Conservation (phyloP, 2,329 filamentous ascomycete species). For the Colletotrichum paranaense region DNA sequence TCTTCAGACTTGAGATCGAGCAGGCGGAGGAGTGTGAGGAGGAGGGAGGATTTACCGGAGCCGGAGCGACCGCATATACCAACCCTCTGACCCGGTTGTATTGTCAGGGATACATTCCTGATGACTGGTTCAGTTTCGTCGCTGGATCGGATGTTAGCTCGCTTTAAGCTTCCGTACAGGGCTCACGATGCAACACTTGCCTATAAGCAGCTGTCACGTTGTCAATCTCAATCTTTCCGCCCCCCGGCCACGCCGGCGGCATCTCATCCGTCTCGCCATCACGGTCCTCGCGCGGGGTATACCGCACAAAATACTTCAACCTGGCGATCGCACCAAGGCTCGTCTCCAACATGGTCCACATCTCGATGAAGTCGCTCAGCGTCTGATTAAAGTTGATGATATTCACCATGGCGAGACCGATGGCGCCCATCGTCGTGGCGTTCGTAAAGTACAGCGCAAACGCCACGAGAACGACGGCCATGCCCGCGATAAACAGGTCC, state of each 20-base stretch:
- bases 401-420: constrained; percentile 44
- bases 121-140: constrained; percentile 35
- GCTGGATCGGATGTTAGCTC: constrained; percentile 35
- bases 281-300: constrained; percentile 43
- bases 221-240: constrained; percentile 42
- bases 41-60: constrained; percentile 62
- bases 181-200: constrained; percentile 50
- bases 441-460: constrained; percentile 50
- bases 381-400: constrained; percentile 44
- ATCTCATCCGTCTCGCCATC: constrained; percentile 11
- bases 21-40: constrained; percentile 59
- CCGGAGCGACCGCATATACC: constrained; percentile 64
- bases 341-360: constrained; percentile 51
- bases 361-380: constrained; percentile 44
- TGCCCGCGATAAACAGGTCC: constrained; percentile 59
- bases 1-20: constrained; percentile 49
- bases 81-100: constrained; percentile 56
- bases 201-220: constrained; percentile 44
- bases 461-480: constrained; percentile 60
- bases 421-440: constrained; percentile 42
- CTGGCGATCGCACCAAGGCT: constrained; percentile 48
- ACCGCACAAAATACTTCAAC: constrained; percentile 44
- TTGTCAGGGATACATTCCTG: constrained; percentile 31
- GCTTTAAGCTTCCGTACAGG: constrained; percentile 60
- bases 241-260: constrained; percentile 41